phyloP scores from a whole-genome alignment of 2,329 filamentous ascomycete genomes.

The Neophaeococcomyces mojaviensis region DNA sequence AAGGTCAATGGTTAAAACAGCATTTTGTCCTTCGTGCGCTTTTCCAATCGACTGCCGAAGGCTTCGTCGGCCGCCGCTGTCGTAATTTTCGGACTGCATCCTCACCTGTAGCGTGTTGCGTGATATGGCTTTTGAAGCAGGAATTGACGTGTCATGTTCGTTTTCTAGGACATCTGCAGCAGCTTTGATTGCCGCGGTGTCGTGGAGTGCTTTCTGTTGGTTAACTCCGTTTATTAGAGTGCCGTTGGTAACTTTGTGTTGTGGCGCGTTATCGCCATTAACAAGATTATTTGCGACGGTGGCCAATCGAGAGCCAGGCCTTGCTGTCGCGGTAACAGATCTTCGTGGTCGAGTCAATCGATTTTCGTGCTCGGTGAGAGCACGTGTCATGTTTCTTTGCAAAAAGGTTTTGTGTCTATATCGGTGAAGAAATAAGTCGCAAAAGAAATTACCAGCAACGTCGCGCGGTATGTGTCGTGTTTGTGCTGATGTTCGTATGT shows the following conservation, averaged over 20 bases:
- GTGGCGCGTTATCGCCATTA: not conserved
- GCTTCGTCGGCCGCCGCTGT: not conserved
- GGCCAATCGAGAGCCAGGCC: not conserved
- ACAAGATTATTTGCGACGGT: not conserved
- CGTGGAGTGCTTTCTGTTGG: not conserved
- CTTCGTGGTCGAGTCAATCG: not conserved
- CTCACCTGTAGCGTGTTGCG: not conserved
- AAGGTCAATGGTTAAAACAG: conserved; percentile 8
- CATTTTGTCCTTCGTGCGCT: conserved; percentile 4
- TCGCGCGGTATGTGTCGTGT: not conserved
- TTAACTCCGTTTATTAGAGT: not conserved
- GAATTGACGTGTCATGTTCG: not conserved
- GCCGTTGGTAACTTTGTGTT: not conserved
- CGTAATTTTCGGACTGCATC: not conserved
- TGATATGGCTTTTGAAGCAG: conserved; percentile 1
- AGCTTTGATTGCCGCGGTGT: not conserved
- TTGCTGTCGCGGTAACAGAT: not conserved
- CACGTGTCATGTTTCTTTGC: conserved; percentile 8
- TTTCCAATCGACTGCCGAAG: not conserved
- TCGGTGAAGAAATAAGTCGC: not conserved
- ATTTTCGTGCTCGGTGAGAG: conserved; percentile 6
- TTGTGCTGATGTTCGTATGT: not conserved
- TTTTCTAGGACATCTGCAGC: not conserved
- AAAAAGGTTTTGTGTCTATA: conserved; percentile 5
- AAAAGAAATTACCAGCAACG: not conserved